Conservation (phyloP, 805 yeast species). For the Candida yuanshanica region DNA sequence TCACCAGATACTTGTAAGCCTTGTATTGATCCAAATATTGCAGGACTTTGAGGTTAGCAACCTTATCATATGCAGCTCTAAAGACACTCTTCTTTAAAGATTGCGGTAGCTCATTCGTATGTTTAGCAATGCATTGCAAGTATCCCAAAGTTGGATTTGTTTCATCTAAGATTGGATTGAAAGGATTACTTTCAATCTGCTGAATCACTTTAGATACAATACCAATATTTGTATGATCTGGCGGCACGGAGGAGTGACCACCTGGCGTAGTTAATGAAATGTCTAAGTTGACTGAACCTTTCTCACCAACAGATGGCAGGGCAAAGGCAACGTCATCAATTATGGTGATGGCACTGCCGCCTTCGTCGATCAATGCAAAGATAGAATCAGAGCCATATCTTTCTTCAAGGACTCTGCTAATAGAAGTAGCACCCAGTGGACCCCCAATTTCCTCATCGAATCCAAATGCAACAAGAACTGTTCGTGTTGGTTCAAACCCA, state of each 20-base stretch:
- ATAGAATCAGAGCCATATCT: constrained; percentile 56
- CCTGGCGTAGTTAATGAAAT: constrained; percentile 56
- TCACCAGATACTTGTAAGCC: constrained; percentile 37
- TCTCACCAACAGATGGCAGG: constrained; percentile 55
- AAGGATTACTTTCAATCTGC: constrained; percentile 50
- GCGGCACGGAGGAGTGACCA: constrained; percentile 71
- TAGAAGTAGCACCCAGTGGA: constrained; percentile 47
- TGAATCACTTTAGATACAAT: constrained; percentile 50
- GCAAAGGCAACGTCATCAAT: constrained; percentile 38
- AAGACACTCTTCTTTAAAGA: constrained; percentile 26
- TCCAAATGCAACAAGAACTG: constrained; percentile 60
- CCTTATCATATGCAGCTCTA: constrained; percentile 27
- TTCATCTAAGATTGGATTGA: constrained; percentile 36
- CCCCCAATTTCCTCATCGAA: constrained; percentile 76
- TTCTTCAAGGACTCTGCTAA: constrained; percentile 40
- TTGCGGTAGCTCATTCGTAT: constrained; percentile 24
- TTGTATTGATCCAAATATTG: constrained; percentile 31
- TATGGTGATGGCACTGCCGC: constrained; percentile 38
- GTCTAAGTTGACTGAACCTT: constrained; percentile 49
- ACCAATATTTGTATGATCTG: constrained; percentile 71
- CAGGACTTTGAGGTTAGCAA: constrained; percentile 31
- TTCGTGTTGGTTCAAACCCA: constrained; percentile 48
- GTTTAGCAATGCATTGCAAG: constrained; percentile 59
- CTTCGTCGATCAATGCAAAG: constrained; percentile 61
- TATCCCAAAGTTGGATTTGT: constrained; percentile 50